Conservation (phyloP, 139 green algal genomes). For the Pseudopediastrum boryanum region DNA sequence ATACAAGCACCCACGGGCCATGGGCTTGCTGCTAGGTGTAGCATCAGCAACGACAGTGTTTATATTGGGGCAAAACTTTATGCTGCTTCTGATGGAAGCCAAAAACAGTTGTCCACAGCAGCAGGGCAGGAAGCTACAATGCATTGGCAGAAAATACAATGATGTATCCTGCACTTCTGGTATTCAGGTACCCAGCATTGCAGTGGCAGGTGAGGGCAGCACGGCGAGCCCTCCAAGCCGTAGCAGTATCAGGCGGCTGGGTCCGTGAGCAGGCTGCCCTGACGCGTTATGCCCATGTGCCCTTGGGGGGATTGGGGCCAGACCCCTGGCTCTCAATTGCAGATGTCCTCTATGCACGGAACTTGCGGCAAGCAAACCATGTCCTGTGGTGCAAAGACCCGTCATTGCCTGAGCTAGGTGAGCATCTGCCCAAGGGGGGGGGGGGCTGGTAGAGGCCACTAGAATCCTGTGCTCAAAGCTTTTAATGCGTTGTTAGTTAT, state of each 20-base stretch:
- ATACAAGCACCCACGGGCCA: too few species aligned
- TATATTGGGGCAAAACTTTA: too few species aligned
- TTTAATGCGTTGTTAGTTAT: too few species aligned
- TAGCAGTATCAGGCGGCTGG: constrained; percentile 60
- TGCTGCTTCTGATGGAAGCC: too few species aligned
- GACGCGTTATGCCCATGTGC: constrained; percentile 86
- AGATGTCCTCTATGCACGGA: constrained; percentile 82
- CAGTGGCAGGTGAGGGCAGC: constrained; percentile 84
- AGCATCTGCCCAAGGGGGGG: background rate
- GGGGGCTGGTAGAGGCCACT: too few species aligned
- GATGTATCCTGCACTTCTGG: background rate
- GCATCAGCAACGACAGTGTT: too few species aligned
- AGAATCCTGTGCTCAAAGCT: too few species aligned
- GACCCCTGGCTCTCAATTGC: constrained; percentile 53
- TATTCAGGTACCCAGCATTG: constrained; percentile 68
- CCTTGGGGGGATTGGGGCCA: constrained; percentile 74
- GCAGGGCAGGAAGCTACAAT: too few species aligned
- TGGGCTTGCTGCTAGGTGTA: too few species aligned
- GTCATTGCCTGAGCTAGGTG: constrained; percentile 63
- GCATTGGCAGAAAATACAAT: too few species aligned
- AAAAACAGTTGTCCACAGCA: too few species aligned
- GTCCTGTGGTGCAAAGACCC: constrained; percentile 82
- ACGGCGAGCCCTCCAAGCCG: constrained; percentile 56
- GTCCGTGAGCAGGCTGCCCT: constrained; percentile 69
- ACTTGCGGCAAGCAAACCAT: constrained; percentile 72